Conservation (phyloP, 1,139 yeast species). For the Arxiozyma slooffiae region DNA sequence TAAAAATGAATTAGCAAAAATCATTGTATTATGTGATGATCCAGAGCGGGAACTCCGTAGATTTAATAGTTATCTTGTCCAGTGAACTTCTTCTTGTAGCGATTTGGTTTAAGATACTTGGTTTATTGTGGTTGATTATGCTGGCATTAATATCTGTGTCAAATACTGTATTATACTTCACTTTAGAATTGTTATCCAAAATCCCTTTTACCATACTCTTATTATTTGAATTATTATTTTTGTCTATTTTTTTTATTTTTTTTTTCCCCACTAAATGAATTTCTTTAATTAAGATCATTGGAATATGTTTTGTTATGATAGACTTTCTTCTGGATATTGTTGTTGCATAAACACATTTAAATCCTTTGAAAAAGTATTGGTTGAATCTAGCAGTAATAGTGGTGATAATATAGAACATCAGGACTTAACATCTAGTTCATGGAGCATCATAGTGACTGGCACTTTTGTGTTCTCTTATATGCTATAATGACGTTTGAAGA, state of each 20-base stretch:
- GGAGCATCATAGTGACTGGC: constrained; percentile 16
- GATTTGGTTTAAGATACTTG: constrained; percentile 2
- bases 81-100: constrained; percentile 21
- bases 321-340: not conserved
- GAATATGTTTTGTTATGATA: not conserved
- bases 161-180: too few species aligned
- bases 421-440: constrained; percentile 12
- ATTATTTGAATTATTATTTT: not conserved
- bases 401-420: not conserved
- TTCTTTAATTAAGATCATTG: constrained; percentile 1
- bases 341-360: not conserved
- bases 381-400: not conserved
- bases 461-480: constrained; percentile 17
- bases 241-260: not conserved
- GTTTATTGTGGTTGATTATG: not conserved
- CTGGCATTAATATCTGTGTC: not conserved
- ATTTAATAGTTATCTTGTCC: constrained; percentile 27
- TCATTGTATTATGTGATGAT: constrained; percentile 8
- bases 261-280: constrained; percentile 3
- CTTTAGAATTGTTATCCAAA: too few species aligned
- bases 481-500: constrained; percentile 24
- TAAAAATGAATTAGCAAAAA: constrained; percentile 15
- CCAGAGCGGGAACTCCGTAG: constrained; percentile 31
- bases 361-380: not conserved
- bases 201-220: too few species aligned